Percentiles rank a stretch among this genome's conserved stretches.
These are phyloP conservation scores for Kingdonia uniflora DNA, from an alignment of 164 flowering plant species.

Conservation along the genomic window DNA sequence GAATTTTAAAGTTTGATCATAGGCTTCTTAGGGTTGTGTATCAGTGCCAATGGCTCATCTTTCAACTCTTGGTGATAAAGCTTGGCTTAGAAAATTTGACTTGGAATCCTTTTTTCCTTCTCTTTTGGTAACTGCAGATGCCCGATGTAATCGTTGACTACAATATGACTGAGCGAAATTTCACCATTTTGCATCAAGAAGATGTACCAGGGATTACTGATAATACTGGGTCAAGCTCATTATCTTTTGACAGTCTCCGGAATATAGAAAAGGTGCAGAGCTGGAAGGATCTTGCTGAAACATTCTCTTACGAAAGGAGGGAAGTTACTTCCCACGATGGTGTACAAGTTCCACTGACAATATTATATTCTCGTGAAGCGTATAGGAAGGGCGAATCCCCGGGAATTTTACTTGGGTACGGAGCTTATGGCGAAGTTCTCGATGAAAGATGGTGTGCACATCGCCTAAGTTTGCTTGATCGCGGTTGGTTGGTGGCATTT, in stretches of 20 bases:
- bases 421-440: constrained; percentile 89
- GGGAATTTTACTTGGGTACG: constrained; percentile 78
- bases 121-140: constrained; percentile 42
- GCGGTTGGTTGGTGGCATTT: constrained; percentile 92
- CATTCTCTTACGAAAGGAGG: constrained; percentile 51
- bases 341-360: constrained; percentile 56
- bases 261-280: constrained; percentile 13
- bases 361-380: constrained; percentile 48
- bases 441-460: constrained; percentile 79
- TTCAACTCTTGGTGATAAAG: too few species aligned
- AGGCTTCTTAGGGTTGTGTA: too few species aligned
- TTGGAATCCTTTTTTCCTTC: background rate
- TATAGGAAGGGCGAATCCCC: constrained; percentile 54
- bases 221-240: constrained; percentile 7
- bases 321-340: constrained; percentile 84
- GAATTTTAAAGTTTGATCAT: too few species aligned
- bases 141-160: constrained; percentile 85
- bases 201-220: constrained; percentile 32
- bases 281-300: constrained; percentile 45
- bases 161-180: constrained; percentile 47
- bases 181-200: constrained; percentile 67
- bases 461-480: constrained; percentile 76
- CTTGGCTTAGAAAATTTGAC: background rate
- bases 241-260: constrained; percentile 9
- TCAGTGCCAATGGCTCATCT: too few species aligned